These are phyloP conservation scores for Peronospora destructor DNA, from an alignment of 352 stramenopile genomes.

Conservation along the genomic window DNA sequence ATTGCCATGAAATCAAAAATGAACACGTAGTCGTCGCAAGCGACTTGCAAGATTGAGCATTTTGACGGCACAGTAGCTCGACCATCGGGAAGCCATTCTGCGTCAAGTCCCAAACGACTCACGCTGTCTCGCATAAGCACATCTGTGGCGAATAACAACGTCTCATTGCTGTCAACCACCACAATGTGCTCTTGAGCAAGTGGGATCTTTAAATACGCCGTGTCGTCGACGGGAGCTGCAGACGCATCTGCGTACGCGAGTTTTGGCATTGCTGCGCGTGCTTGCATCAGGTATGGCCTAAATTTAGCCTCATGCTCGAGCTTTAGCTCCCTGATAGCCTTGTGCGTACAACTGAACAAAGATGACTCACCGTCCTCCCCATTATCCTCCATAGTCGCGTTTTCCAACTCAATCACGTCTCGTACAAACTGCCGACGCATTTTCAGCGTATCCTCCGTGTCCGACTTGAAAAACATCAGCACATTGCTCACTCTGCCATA, in stretches of 20 bases:
- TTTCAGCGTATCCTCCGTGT: slow-evolving; percentile 35
- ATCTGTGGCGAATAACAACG: slow-evolving; percentile 39
- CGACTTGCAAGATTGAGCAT: slow-evolving; percentile 61
- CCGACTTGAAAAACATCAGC: slow-evolving; percentile 55
- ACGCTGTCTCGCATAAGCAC: slow-evolving; percentile 40
- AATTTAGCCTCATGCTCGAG: slow-evolving; percentile 64
- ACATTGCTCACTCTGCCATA: slow-evolving; percentile 40
- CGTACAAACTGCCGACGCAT: slow-evolving; percentile 56
- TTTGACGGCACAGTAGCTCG: slow-evolving; percentile 41
- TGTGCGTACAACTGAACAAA: slow-evolving; percentile 32
- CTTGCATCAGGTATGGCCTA: slow-evolving; percentile 47
- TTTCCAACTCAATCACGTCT: slow-evolving; percentile 63
- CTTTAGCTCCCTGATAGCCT: slow-evolving; percentile 54
- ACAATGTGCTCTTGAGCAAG: slow-evolving; percentile 38
- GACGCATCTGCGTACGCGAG: slow-evolving; percentile 26
- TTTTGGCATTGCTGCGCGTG: slow-evolving; percentile 23
- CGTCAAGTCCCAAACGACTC: slow-evolving; percentile 47
- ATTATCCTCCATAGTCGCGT: slow-evolving; percentile 21
- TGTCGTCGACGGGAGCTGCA: slow-evolving; percentile 23
- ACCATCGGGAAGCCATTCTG: slow-evolving; percentile 60
- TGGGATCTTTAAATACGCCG: slow-evolving; percentile 43
- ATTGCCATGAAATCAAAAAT: slow-evolving; percentile 57
- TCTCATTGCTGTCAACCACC: slow-evolving; percentile 54
- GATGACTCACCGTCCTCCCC: slow-evolving; percentile 22
- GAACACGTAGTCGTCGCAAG: slow-evolving; percentile 58